Evolutionary conservation across 177 flowering plant genomes (phyloP).

Genomic region (Vitis hybrid): DNA sequence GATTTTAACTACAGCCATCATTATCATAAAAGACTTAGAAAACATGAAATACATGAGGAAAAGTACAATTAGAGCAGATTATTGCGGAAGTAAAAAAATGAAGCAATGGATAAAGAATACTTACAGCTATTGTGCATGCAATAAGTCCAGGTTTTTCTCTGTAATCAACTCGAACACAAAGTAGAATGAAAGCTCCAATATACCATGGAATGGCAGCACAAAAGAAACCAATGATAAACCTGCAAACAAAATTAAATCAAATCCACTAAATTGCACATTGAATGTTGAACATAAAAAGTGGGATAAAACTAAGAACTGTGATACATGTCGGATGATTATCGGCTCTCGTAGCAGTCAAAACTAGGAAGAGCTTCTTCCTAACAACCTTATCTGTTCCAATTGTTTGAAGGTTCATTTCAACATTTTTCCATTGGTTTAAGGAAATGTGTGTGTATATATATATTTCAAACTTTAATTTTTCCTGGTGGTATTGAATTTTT

Average conservation of each 20-base stretch:
- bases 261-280: not conserved
- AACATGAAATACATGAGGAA: not conserved
- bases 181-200: conserved; percentile 59
- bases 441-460: no score
- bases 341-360: not conserved
- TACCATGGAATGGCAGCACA: conserved; percentile 85
- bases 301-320: not conserved
- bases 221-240: conserved; percentile 78
- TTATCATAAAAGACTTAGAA: not conserved
- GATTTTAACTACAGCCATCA: not conserved
- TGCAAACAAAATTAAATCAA: conserved; percentile 17
- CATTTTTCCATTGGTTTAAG: no score
- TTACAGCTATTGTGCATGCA: conserved; percentile 82
- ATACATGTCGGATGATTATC: not conserved
- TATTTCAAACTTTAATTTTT: no score
- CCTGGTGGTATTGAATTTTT: no score
- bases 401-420: not conserved
- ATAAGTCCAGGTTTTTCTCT: conserved; percentile 79
- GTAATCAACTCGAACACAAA: conserved; percentile 58
- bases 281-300: no score
- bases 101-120: conserved; percentile 23
- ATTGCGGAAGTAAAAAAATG: not conserved
- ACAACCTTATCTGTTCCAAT: not conserved
- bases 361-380: not conserved
- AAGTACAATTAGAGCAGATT: not conserved